Evolutionary conservation across 257 asterid genomes (phyloP), one percentile per base, ranked within the genome.

Genomic region (Solanum commersonii): DNA sequence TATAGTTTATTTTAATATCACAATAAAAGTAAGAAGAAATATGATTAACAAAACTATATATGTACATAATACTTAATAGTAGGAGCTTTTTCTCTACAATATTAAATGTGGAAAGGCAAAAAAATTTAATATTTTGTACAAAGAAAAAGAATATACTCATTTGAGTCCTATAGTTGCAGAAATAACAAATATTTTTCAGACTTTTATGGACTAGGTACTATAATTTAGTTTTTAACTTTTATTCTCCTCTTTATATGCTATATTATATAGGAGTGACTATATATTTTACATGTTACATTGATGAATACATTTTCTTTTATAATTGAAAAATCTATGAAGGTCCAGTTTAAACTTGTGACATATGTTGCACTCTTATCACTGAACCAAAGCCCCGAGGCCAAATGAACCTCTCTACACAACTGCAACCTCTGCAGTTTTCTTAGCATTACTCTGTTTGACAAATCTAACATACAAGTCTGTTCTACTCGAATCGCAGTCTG

Each of bases 401-500:
- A 13, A 14, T 8, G 25, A 14, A 15, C 22, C 56, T 88, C 70
- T 84, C 91, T 89, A 96, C 77, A 95, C 98, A 70, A 95, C 94
- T 87, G 87, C 95, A 84, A 89, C 94, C 74, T 92, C 98, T 3
- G 78, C 89, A 25, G 35, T 90, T 90, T 92, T 87, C 86, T 84
- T 90, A 87, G 71, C 88, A 14, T 52, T 65, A n/a, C 84, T 91
- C 27, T 90, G 88, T 82, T 89, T 93, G 91, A 95, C 83, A 87
- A 96, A 93, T 82, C 98, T 93, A 40, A 96, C 95, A 87, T 93
- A 91, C 70, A 96, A 90, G 46, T 93, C 96, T 52, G 98, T 93
- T 67, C 98, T 93, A 72, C 91, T 87, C 71, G 95, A 89, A 73
- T 95, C 98, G 27, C 92, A 87, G 37, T 92, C 92, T 10, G 94